Conservation (phyloP, 495 filamentous ascomycete genomes). For the Penicillium parvum region DNA sequence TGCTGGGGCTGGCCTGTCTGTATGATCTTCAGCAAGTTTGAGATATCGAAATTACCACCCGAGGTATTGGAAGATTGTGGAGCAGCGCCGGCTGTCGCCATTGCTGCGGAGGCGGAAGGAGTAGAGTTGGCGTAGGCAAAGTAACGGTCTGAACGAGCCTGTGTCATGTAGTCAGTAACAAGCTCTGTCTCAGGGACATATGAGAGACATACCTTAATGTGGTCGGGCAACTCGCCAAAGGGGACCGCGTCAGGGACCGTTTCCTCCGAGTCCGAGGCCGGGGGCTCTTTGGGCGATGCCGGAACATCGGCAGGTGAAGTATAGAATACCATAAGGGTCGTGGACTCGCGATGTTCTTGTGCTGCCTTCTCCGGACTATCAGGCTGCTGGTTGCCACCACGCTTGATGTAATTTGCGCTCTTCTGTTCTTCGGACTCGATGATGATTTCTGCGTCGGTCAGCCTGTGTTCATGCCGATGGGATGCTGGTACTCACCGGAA, state of each 20-base stretch:
- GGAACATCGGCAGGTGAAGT: constrained; percentile 71
- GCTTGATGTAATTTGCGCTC: constrained; percentile 51
- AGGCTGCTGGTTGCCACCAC: constrained; percentile 56
- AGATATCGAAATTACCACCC: constrained; percentile 39
- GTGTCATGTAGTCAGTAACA: constrained; percentile 5
- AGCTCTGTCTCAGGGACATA: neutral
- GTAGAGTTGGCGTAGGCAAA: constrained; percentile 37
- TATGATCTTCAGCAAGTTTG: constrained; percentile 45
- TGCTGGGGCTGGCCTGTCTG: constrained; percentile 32
- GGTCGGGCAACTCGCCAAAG: constrained; percentile 49
- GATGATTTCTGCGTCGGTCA: constrained; percentile 57
- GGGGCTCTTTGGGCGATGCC: constrained; percentile 68
- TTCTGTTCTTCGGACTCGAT: constrained; percentile 49
- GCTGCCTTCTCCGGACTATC: constrained; percentile 60
- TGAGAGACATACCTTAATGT: constrained; percentile 39
- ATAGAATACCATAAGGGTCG: constrained; percentile 82
- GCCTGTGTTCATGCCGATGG: too few relatives aligned
- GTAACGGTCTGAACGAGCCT: constrained; percentile 46
- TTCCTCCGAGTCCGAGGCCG: constrained; percentile 39
- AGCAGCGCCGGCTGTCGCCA: too few relatives aligned
- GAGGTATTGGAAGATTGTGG: constrained; percentile 19
- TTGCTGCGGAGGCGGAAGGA: constrained; percentile 22
- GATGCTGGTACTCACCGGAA: constrained; percentile 40
- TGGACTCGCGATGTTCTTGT: constrained; percentile 68
- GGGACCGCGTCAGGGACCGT: constrained; percentile 25